Conservation (phyloP, 352 stramenopile genomes). For the Pythium utonaiense region DNA sequence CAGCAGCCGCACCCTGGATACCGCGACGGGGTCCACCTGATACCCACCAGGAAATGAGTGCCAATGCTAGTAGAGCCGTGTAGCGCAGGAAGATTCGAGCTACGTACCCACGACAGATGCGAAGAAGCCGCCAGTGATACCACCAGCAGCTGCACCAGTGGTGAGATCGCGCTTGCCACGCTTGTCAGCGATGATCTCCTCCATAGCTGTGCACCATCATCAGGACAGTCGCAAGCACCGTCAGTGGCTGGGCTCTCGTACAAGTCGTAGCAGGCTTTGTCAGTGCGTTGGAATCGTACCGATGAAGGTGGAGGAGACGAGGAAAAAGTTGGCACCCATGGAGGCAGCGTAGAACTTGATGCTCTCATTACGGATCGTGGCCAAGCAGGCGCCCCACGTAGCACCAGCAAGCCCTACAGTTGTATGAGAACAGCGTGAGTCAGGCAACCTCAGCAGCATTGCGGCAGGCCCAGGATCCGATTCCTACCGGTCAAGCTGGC, state of each 20-base stretch:
- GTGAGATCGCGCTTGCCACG: slow-evolving; percentile 55
- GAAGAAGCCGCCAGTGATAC: slow-evolving; percentile 72
- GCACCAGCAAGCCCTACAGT: slow-evolving; percentile 46
- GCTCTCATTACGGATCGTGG: slow-evolving; percentile 68
- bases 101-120: slow-evolving; percentile 59
- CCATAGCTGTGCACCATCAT: too few species aligned
- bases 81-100: too few species aligned
- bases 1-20: slow-evolving; percentile 60
- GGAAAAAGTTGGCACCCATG: slow-evolving; percentile 84
- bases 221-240: too few species aligned
- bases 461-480: not conserved
- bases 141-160: slow-evolving; percentile 49
- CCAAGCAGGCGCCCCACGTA: slow-evolving; percentile 52
- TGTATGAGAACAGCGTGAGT: not conserved
- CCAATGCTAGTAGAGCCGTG: too few species aligned
- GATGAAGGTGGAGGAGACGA: slow-evolving; percentile 84
- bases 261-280: too few species aligned
- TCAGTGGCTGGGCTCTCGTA: too few species aligned
- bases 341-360: slow-evolving; percentile 79
- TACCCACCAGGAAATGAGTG: not conserved
- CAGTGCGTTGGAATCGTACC: slow-evolving; percentile 25
- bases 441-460: not conserved
- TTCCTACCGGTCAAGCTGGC: slow-evolving; percentile 42
- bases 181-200: slow-evolving; percentile 77
- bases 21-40: slow-evolving; percentile 62